phyloP scores from a whole-genome alignment of 2,329 filamentous ascomycete genomes.

The Fusarium citri region DNA sequence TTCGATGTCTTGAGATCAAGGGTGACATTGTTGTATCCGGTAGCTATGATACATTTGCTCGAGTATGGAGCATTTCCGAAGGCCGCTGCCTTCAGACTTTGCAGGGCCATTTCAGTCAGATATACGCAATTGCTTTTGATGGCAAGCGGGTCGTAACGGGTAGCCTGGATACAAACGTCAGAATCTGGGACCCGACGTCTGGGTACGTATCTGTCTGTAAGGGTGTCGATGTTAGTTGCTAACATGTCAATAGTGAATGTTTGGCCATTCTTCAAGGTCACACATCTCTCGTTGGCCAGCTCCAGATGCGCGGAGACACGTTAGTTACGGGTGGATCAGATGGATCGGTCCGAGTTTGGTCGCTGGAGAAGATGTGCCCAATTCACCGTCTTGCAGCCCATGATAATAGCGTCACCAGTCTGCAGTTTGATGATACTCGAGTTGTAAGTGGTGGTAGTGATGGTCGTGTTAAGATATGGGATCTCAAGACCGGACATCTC shows the following conservation, averaged over 20 bases:
- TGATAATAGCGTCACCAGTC: conserved; percentile 96
- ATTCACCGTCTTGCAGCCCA: conserved; percentile 96
- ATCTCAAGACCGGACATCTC: conserved; percentile 88
- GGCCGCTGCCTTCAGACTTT: conserved; percentile 91
- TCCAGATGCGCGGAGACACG: conserved; percentile 95
- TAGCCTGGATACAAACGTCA: conserved; percentile 94
- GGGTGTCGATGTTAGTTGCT: conserved; percentile 43
- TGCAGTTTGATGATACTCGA: conserved; percentile 95
- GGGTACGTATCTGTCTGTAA: conserved; percentile 67
- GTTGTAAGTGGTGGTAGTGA: conserved; percentile 97
- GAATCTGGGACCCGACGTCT: conserved; percentile 93
- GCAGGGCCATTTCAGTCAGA: conserved; percentile 96
- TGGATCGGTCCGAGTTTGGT: conserved; percentile 97
- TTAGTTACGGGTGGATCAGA: conserved; percentile 96
- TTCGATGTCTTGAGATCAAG: conserved; percentile 94
- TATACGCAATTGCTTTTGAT: conserved; percentile 98
- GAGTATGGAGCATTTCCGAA: conserved; percentile 98
- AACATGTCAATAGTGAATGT: conserved; percentile 69
- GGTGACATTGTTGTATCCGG: conserved; percentile 98
- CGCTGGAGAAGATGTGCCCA: conserved; percentile 86
- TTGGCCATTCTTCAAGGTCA: conserved; percentile 95
- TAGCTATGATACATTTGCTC: conserved; percentile 96
- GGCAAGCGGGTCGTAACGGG: conserved; percentile 93
- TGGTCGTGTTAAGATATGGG: conserved; percentile 98
- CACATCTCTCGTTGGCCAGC: conserved; percentile 93